A percentile compares a stretch with the other conserved stretches of the same genome.
These are phyloP conservation scores for Acephala macrosclerotiorum DNA, from an alignment of 2,329 filamentous ascomycete species.

Conservation along the genomic window DNA sequence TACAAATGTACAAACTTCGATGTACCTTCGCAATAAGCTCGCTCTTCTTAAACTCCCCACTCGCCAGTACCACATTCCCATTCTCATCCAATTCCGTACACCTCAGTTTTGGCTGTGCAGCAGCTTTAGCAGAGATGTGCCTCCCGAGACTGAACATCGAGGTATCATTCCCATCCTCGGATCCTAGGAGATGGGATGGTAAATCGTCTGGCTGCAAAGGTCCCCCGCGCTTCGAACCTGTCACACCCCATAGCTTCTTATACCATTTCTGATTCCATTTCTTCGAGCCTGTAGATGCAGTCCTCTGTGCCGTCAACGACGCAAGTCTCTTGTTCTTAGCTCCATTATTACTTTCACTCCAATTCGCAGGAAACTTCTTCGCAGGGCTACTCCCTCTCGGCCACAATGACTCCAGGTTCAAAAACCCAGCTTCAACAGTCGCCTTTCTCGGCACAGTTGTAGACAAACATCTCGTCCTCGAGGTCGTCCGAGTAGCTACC, in stretches of 20 bases:
- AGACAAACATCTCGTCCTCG: conserved; percentile 33
- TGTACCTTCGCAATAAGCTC: conserved; percentile 92
- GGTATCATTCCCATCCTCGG: conserved; percentile 65
- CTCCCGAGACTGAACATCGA: conserved; percentile 75
- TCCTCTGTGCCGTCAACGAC: conserved; percentile 27
- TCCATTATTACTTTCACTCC: background rate
- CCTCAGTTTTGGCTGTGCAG: conserved; percentile 83
- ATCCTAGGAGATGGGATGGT: conserved; percentile 55
- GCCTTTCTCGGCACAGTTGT: conserved; percentile 29
- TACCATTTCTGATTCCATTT: conserved; percentile 41
- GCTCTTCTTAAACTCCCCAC: conserved; percentile 96
- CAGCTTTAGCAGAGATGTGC: conserved; percentile 75
- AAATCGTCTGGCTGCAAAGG: conserved; percentile 64
- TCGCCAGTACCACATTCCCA: conserved; percentile 90
- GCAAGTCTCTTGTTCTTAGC: conserved; percentile 17
- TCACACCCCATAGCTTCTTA: conserved; percentile 36
- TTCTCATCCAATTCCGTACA: conserved; percentile 96
- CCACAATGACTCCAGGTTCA: conserved; percentile 40
- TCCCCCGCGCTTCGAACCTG: conserved; percentile 31
- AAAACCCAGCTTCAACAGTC: conserved; percentile 35
- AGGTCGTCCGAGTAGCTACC: conserved; percentile 9
- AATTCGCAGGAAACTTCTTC: conserved; percentile 1
- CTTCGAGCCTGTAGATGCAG: conserved; percentile 30
- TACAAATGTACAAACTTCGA: conserved; percentile 18
- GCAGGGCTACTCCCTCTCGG: conserved; percentile 29